Evolutionary conservation across 441 rosid genomes (phyloP).

Genomic region (Populus hybrid): DNA sequence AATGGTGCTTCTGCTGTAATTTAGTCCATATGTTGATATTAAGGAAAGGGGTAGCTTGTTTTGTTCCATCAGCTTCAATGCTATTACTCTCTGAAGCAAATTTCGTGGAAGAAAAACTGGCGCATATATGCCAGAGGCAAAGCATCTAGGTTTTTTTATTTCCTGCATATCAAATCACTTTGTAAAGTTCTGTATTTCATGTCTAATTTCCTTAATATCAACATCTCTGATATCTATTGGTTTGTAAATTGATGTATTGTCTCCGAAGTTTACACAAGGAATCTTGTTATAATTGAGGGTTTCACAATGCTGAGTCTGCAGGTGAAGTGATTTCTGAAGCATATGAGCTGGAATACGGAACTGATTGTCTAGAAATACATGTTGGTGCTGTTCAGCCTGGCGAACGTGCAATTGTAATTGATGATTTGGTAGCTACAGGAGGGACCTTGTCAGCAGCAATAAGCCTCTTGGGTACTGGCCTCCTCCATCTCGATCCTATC

Average conservation of each 20-base stretch:
- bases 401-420: slow-evolving; percentile 75
- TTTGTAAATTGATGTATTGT: not conserved
- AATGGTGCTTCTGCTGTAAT: not conserved
- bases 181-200: not conserved
- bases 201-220: not conserved
- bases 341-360: slow-evolving; percentile 85
- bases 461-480: slow-evolving; percentile 56
- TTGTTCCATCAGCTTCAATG: not conserved
- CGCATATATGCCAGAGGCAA: not conserved
- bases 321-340: slow-evolving; percentile 76
- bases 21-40: not conserved
- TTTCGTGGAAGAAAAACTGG: not conserved
- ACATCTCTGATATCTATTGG: not conserved
- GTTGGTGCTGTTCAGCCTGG: slow-evolving; percentile 68
- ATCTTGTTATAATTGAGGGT: not conserved
- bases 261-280: too few relatives aligned
- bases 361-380: slow-evolving; percentile 91
- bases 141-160: not conserved
- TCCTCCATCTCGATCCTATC: not conserved
- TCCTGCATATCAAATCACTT: not conserved
- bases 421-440: slow-evolving; percentile 93
- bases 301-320: slow-evolving; percentile 21
- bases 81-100: not conserved
- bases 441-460: slow-evolving; percentile 95
- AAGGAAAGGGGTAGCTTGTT: not conserved